phyloP scores from a whole-genome alignment of 495 filamentous ascomycete genomes.

The Articulospora tetracladia region DNA sequence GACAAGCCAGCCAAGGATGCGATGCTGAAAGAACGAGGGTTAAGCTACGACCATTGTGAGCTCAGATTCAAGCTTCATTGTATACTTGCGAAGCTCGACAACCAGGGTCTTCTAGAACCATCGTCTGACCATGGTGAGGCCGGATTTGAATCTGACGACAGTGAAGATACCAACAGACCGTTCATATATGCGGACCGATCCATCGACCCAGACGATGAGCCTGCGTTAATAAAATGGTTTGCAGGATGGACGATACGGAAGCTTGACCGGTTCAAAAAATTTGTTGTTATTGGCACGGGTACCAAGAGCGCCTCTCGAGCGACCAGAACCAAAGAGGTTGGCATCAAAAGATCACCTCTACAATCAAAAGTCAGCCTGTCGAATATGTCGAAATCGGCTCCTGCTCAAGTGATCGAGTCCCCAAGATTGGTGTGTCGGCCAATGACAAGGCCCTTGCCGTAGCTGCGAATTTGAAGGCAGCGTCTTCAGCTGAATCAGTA shows the following conservation, averaged over 20 bases:
- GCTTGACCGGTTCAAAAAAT: slow-evolving; percentile 42
- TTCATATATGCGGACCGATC: slow-evolving; percentile 36
- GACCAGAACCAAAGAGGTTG: background rate
- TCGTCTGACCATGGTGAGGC: background rate
- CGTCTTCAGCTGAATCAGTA: too few species aligned
- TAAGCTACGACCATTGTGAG: slow-evolving; percentile 26
- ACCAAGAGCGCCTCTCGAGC: background rate
- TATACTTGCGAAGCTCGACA: slow-evolving; percentile 26
- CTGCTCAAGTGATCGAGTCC: too few species aligned
- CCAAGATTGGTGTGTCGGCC: too few species aligned
- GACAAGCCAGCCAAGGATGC: slow-evolving; percentile 17
- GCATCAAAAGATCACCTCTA: background rate
- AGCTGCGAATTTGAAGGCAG: too few species aligned
- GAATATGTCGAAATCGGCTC: too few species aligned
- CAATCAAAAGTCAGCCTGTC: background rate
- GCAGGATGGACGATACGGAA: slow-evolving; percentile 47
- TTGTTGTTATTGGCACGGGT: slow-evolving; percentile 39
- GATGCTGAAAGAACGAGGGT: slow-evolving; percentile 20
- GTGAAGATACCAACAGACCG: slow-evolving; percentile 32
- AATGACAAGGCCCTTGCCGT: too few species aligned
- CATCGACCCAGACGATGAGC: slow-evolving; percentile 50
- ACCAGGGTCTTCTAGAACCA: background rate
- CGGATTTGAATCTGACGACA: slow-evolving; percentile 1
- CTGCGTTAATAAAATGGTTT: slow-evolving; percentile 49
- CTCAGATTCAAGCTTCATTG: slow-evolving; percentile 23